A percentile compares a stretch with the other conserved stretches of the same genome.
These are phyloP conservation scores for Leucocoprinus birnbaumii DNA, from an alignment of 768 basidiomycete species.

Conservation along the genomic window DNA sequence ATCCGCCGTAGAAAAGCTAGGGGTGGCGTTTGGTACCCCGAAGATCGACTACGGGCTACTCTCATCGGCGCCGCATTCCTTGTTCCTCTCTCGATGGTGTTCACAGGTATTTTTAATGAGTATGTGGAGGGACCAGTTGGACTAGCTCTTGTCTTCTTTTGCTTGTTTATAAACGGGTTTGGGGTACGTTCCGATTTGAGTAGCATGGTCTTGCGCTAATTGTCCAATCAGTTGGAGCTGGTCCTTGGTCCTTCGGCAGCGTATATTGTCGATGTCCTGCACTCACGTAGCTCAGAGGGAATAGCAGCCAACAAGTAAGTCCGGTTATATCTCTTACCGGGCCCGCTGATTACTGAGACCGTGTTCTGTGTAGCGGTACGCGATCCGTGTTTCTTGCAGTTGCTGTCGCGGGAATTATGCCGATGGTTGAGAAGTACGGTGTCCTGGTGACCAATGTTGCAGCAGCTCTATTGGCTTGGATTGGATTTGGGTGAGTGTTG, in stretches of 20 bases:
- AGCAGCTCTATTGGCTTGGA: slow-evolving; percentile 33
- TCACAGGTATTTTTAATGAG: slow-evolving; percentile 44
- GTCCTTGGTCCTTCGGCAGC: slow-evolving; percentile 46
- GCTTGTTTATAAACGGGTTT: slow-evolving; percentile 57
- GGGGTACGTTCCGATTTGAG: slow-evolving; percentile 40
- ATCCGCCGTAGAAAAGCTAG: slow-evolving; percentile 42
- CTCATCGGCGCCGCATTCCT: slow-evolving; percentile 43
- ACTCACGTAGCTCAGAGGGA: slow-evolving; percentile 50
- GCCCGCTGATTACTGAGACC: not conserved
- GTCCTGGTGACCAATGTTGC: slow-evolving; percentile 38
- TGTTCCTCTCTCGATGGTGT: slow-evolving; percentile 49
- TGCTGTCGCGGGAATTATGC: slow-evolving; percentile 33
- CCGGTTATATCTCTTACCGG: not conserved
- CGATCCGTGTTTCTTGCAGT: slow-evolving; percentile 30
- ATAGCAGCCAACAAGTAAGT: slow-evolving; percentile 49
- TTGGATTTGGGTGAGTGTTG: slow-evolving; percentile 41
- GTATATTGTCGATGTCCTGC: slow-evolving; percentile 54
- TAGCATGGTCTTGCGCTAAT: not conserved
- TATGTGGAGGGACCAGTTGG: slow-evolving; percentile 51
- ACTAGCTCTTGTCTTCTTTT: slow-evolving; percentile 46
- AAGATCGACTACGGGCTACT: slow-evolving; percentile 58
- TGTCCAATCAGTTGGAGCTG: slow-evolving; percentile 41
- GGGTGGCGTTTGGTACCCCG: slow-evolving; percentile 56
- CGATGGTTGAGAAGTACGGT: slow-evolving; percentile 42
- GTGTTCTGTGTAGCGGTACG: slow-evolving; percentile 23